Base-by-base conservation (phyloP, 768 basidiomycete genomes). In the Xerocomus brunneocitrinus region DNA sequence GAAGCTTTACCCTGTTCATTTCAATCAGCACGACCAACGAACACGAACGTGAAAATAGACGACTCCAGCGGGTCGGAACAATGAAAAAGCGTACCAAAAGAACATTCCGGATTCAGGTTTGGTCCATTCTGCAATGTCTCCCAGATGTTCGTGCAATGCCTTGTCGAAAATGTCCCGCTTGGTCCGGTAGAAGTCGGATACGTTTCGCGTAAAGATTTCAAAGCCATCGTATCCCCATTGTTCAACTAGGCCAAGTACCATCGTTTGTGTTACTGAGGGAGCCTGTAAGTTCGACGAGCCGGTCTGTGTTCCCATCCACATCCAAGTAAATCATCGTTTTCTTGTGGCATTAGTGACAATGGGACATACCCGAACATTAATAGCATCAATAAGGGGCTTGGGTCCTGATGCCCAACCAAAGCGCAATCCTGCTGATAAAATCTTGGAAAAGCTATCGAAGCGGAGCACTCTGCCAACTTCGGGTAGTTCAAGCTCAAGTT, bases 361-460 rank as follows among this genome's bases (percentile, higher is more conserved):
- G 46, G 49, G 34, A 73, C 80, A 45, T 67, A 84, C 83, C 68
- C 85, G 77, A 45, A 77, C 71, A 65, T 89, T 83, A 47, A 92
- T 85, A 3, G 81, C 81, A 27, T 79, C 71, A 31, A 90, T 66
- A 27, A 36, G 67, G 4, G 73, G 66, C 41, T 76, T 76, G 13
- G 90, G 88, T 3, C 86, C 89, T 12, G 84, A 82, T 4, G 80
- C 81, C 65, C 85, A 90, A 5, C 89, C 89, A 53, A 93, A 77
- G 35, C 88, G 80, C 61, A 89, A 79, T 28, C 85, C 86, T 27
- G 80, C 78, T 34, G 82, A 83, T 25, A 84, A 73, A 32, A 93
- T 76, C 73, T 95, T 95, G 52, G 85, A 88, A 56, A 95, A 76
- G 65, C 85, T 87, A 64, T 95, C 92, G 65, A 95, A 91, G 46